phyloP scores from a whole-genome alignment of 2,329 filamentous ascomycete genomes.

The Ceratocystis variospora region DNA sequence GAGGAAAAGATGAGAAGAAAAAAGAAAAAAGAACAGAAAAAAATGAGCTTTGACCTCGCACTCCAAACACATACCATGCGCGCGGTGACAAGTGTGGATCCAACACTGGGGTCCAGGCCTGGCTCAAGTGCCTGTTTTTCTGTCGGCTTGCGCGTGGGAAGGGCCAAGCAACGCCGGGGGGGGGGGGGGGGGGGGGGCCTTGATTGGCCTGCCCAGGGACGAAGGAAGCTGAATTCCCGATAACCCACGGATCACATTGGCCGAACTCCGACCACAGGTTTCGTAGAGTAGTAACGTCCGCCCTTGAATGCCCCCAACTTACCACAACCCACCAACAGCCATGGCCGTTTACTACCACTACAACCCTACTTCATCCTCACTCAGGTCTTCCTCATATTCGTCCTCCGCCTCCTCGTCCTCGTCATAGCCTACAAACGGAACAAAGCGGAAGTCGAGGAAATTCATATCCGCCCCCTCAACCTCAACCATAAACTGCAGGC shows the following conservation, averaged over 20 bases:
- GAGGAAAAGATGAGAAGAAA: too few relatives aligned
- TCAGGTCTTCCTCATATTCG: constrained; percentile 24
- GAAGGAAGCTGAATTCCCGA: too few relatives aligned
- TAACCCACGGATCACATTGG: too few relatives aligned
- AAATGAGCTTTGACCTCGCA: not conserved
- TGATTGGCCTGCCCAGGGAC: too few relatives aligned
- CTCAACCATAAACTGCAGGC: constrained; percentile 92
- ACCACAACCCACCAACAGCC: not conserved
- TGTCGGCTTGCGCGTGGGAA: not conserved
- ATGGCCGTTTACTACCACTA: not conserved
- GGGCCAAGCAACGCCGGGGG: too few relatives aligned
- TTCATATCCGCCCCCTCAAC: constrained; percentile 54
- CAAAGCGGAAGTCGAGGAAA: constrained; percentile 73
- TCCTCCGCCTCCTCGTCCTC: constrained; percentile 35
- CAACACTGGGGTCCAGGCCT: too few relatives aligned
- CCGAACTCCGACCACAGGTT: too few relatives aligned
- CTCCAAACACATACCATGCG: not conserved
- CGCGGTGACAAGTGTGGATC: not conserved
- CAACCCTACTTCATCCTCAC: constrained; percentile 13
- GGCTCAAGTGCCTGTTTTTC: not conserved
- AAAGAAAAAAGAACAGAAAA: too few relatives aligned
- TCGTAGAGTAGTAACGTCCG: too few relatives aligned
- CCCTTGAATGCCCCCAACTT: too few relatives aligned
- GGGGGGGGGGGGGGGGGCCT: too few relatives aligned
- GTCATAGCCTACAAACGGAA: constrained; percentile 54